Evolutionary conservation across 352 stramenopile genomes (phyloP).

Genomic region (Pythium aquatile): DNA sequence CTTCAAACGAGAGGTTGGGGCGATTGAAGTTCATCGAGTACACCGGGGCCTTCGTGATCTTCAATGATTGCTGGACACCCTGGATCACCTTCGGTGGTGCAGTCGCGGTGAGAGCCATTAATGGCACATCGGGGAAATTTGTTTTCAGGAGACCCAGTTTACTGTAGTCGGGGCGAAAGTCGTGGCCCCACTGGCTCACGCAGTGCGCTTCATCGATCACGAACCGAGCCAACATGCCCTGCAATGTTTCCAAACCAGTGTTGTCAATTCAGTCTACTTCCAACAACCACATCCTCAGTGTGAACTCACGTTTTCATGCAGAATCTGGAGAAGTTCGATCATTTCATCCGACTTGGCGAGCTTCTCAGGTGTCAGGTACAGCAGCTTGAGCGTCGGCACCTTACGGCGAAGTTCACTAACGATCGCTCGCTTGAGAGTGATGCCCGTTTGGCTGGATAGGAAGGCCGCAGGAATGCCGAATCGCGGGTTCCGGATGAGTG

Average conservation of each 20-base stretch:
- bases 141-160: conserved; percentile 90
- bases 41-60: conserved; percentile 73
- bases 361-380: conserved; percentile 97
- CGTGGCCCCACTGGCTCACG: conserved; percentile 88
- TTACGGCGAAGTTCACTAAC: conserved; percentile 80
- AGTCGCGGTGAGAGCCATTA: conserved; percentile 93
- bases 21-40: conserved; percentile 93
- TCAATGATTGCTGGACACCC: conserved; percentile 71
- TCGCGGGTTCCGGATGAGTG: conserved; percentile 60
- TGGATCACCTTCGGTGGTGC: conserved; percentile 85
- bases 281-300: too few species aligned
- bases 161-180: conserved; percentile 91
- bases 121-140: conserved; percentile 88
- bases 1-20: conserved; percentile 91
- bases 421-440: conserved; percentile 66
- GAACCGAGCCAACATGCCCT: conserved; percentile 88
- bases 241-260: neutral
- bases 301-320: conserved; percentile 40
- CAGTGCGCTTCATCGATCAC: conserved; percentile 95
- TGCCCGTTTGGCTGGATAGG: conserved; percentile 70
- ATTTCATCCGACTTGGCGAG: conserved; percentile 77
- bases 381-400: conserved; percentile 73
- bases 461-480: conserved; percentile 69
- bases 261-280: too few species aligned
- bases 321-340: conserved; percentile 56